Base-by-base conservation (phyloP, 352 stramenopile species). In the Saprolegnia parasitica region DNA sequence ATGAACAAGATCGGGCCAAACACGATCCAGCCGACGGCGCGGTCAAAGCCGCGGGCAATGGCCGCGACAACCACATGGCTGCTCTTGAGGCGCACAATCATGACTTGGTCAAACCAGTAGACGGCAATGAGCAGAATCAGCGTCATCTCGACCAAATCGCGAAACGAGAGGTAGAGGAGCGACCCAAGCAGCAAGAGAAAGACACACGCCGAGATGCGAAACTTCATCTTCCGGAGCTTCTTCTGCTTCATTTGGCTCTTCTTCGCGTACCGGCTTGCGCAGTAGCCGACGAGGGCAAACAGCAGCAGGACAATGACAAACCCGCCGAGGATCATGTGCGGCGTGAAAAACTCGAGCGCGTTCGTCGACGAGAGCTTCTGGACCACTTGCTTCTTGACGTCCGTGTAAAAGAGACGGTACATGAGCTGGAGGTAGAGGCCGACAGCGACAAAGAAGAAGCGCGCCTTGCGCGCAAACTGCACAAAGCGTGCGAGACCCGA, bases 1-100 rank as follows among this genome's bases (percentile, higher is more conserved):
- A 94, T 78, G 67, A 94, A 81, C 81, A 94, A 88, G 77, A 94
- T 90, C 45, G 86, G 65, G 55, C 74, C 74, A 42, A 79, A 77
- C 49, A 79, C 74, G 62, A 79, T 40, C 74, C 74, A 79, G 63
- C 74, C 74, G 50, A 79, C 67, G 13, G 39, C 46, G 32, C 74
- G 72, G 50, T 79, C 74, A 67, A 68, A 79, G 39, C 55, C 62
- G 37, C 68, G 72, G 23, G 72, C 74, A 13, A 79, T 42, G 18
- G 47, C 52, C 16, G 66, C 66, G n/a, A 79, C 74, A 9, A 71
- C 71, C 16, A 77, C 65, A 60, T 79, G 74, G 64, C 60, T 49
- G 29, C 29, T 70, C 57, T 79, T 54, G n/a, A 75, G 37, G n/a
- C 64, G 65, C 56, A 68, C 67, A 50, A 79, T 79, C 57, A 70